Base-by-base conservation (phyloP, 139 green algal species). In the Chloropicon primus region DNA sequence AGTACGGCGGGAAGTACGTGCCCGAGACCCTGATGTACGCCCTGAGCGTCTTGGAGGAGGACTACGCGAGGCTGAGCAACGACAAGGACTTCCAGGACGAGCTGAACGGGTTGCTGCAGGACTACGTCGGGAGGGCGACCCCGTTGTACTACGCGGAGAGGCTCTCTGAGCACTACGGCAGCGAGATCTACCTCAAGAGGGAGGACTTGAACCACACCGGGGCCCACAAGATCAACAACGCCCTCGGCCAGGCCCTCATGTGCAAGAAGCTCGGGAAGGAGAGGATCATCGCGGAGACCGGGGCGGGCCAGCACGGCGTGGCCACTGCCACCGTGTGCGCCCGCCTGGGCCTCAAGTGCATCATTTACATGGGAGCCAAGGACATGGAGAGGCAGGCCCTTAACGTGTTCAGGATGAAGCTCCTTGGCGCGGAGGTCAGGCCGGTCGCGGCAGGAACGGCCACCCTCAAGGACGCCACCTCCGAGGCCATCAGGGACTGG, bases 161-260 rank as follows among this genome's bases (percentile, higher is more conserved):
- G 21, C 85, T 98, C 1, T 94, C 91, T 17, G 85, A 95, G 80
- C 85, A 91, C 80, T 97, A 93, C 84, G 81, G 71, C 1, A 87
- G 89, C 25, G 84, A 95, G 54, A 97, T 99, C 74, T 99, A 97
- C 86, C 87, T 99, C 1, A 99, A 99, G 86, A 86, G 95, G 0
- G 95, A 99, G 86, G 95, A 99, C 80, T 84, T 99, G 23, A 99
- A 99, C 84, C 95, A 99, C 89, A 99, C 95, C 0, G 95, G 95
- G 24, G 95, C 95, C 0, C 95, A 99, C 84, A 99, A 99, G 86
- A 99, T 99, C 87, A 99, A 99, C 88, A 99, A 99, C 85, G 94
- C 93, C 0, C 84, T 99, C 3, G 95, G 95, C 0, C 95, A 99
- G 86, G 93, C 88, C 21, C 80, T 97, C 77, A 86, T 97, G 75